A percentile compares a stretch with the other conserved stretches of the same genome.
phyloP scores from a whole-genome alignment of 1,284 basidiomycete genomes.

The Cutaneotrichosporon dermatis region DNA sequence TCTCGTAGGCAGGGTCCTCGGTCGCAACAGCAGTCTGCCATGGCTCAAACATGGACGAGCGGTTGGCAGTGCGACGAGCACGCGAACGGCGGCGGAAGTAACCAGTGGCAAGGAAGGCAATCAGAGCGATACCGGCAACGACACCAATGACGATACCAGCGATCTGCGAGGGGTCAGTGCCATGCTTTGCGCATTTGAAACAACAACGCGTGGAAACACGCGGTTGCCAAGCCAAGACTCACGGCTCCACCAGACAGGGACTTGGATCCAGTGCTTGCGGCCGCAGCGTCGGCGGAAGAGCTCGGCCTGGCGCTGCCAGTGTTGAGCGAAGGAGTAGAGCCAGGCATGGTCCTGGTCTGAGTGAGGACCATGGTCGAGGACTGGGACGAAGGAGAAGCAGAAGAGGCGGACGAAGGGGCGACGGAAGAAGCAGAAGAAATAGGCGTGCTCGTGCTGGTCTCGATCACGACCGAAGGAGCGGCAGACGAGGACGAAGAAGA shows the following conservation, averaged over 20 bases:
- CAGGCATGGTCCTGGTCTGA: neutral
- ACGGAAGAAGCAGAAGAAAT: neutral
- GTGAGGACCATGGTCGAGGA: neutral
- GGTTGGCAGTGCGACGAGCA: slow-evolving; percentile 29
- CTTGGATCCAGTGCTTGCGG: neutral
- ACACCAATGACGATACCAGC: slow-evolving; percentile 44
- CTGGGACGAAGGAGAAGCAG: neutral
- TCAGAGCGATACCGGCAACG: slow-evolving; percentile 31
- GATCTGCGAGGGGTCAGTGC: slow-evolving; percentile 29
- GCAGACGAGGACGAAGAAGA: neutral
- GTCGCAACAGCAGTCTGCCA: slow-evolving; percentile 33
- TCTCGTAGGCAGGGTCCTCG: slow-evolving; percentile 24
- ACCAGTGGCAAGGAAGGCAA: slow-evolving; percentile 34
- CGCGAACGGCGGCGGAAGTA: slow-evolving; percentile 31
- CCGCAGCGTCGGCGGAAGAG: neutral
- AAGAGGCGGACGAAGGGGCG: neutral
- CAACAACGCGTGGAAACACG: no score
- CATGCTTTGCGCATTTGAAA: neutral
- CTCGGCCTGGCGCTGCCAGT: neutral
- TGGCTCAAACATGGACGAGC: slow-evolving; percentile 42
- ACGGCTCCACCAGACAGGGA: slow-evolving; percentile 12
- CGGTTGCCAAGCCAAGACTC: slow-evolving; percentile 2
- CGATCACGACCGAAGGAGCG: neutral
- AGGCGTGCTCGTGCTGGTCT: neutral
- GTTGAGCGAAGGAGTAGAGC: neutral